Evolutionary conservation across 495 filamentous ascomycete genomes (phyloP), one percentile per base, ranked within the genome.

Genomic region (Bryoglossum gracile): DNA sequence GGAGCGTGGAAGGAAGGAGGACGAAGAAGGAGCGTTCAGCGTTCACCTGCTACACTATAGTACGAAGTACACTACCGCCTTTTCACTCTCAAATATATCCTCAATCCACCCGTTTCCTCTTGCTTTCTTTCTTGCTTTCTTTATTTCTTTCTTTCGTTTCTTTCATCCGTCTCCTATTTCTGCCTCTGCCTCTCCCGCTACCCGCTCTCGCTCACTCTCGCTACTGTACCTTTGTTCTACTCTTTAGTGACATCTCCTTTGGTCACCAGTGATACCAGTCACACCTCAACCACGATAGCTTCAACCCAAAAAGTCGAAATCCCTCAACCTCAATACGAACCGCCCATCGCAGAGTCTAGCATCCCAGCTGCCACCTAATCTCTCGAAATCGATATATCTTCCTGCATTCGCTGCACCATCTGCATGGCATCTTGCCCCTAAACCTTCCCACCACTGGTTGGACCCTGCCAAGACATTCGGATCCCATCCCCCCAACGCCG

Each of bases 391-490:
- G n/a, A n/a, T n/a, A n/a, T n/a, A n/a, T n/a, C n/a, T n/a, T n/a
- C 26, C 26, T 30, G 6, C 5, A 30, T 30, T 30, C 26, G 5
- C 26, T 8, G 22, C 38, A 41, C 22, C 8, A 24, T 24, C 38
- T 25, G 38, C 18, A 41, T 41, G 38, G 35, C 34, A 17, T 19
- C 5, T 11, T 3, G 22, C 36, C 17, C 47, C 26, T 43, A 26
- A 43, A 34, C 28, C 38, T 30, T 2, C 6, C 14, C 13, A 9
- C 13, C 4, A 4, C 33, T 17, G 24, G 18, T 21, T 43, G 48
- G 48, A 38, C 39, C 48, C 48, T 38, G 48, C 48, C 33, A 51
- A 51, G 48, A 35, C 21, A 24, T 28, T 5, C 4, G 21, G 5
- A 25, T 28, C 35, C n/a, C 10, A 9, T 4, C 25, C 6, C 5